Base-by-base conservation (phyloP, 352 stramenopile genomes). In the Hyaloperonospora brassicae region DNA sequence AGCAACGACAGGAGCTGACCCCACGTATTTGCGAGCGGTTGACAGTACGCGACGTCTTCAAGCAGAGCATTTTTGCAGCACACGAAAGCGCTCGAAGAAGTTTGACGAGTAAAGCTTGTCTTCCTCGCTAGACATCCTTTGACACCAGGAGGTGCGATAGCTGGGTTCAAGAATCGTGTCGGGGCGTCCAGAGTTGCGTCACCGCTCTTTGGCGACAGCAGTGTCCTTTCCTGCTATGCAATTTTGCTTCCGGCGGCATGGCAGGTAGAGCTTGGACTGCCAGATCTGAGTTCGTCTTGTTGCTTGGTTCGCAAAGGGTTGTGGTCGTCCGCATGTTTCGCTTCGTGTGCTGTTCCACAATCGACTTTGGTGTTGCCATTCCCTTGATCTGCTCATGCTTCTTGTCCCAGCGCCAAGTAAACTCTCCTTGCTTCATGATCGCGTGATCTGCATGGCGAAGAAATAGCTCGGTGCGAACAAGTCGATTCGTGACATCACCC, bases 1-100 rank as follows among this genome's bases (percentile, higher is more conserved):
- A 76, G 70, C 61, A 78, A 65, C 47, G 70, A 66, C 42, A 66
- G 52, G 30, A 62, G 51, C 4, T 64, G 36, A 59, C 7, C 2
- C 14, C 17, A n/a, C 36, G 4, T 34, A 34, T 55, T 40, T 50
- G 44, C 14, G 23, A 44, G 23, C 22, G 38, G 2, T n/a, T 2
- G 38, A 21, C 2, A 2, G 22, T 22, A 13, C 13, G 24, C 47
- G 27, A 24, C 27, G 23, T 9, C 40, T 31, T 36, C 41, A 42
- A 57, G 46, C 27, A 34, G 27, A 34, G 27, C 27, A 34, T 34
- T 34, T 4, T 34, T 4, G 4, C 27, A 34, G 27, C 27, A 34
- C 27, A 34, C 27, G 8, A 8, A 34, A 34, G 4, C 27, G 8
- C 27, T 0, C 27, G 4, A 9, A 34, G 27, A 0, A 0, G 4